phyloP scores from a whole-genome alignment of 108 stramenopile genomes.

The Cyclotella cryptica region DNA sequence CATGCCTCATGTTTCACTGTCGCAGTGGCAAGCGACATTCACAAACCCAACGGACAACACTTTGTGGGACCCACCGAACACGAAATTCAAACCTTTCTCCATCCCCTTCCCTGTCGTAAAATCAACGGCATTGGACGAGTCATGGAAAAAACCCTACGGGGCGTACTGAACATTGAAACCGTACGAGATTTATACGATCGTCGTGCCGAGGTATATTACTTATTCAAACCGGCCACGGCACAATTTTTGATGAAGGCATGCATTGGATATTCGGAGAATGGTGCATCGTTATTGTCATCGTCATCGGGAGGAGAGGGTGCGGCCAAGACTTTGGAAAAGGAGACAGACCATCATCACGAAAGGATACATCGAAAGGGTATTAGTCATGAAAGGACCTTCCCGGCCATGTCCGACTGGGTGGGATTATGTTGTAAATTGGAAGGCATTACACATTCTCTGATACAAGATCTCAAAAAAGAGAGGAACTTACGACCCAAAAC shows the following conservation, averaged over 20 bases:
- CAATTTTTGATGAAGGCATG: conserved; percentile 78
- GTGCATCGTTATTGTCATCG: no score
- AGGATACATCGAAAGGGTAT: conserved; percentile 77
- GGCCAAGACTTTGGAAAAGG: neutral
- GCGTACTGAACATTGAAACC: conserved; percentile 76
- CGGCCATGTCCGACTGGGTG: conserved; percentile 59
- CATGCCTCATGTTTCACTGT: no score
- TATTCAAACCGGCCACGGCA: conserved; percentile 73
- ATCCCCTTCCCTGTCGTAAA: conserved; percentile 77
- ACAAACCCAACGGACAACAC: conserved; percentile 97
- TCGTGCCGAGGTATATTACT: conserved; percentile 63
- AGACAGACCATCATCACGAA: conserved; percentile 27
- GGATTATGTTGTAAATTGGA: conserved; percentile 70
- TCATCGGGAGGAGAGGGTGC: no score
- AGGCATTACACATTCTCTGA: conserved; percentile 65
- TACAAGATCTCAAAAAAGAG: conserved; percentile 64
- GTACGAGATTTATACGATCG: conserved; percentile 82
- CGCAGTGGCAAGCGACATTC: conserved; percentile 64
- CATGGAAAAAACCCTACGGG: conserved; percentile 82
- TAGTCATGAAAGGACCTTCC: conserved; percentile 93
- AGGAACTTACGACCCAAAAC: conserved; percentile 70
- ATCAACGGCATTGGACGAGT: conserved; percentile 94
- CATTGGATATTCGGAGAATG: conserved; percentile 63
- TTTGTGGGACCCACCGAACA: conserved; percentile 72
- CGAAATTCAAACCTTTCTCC: conserved; percentile 73